These are phyloP conservation scores for Podila clonocystis DNA, from an alignment of 192 early-diverging fungal genomes.

Conservation along the genomic window DNA sequence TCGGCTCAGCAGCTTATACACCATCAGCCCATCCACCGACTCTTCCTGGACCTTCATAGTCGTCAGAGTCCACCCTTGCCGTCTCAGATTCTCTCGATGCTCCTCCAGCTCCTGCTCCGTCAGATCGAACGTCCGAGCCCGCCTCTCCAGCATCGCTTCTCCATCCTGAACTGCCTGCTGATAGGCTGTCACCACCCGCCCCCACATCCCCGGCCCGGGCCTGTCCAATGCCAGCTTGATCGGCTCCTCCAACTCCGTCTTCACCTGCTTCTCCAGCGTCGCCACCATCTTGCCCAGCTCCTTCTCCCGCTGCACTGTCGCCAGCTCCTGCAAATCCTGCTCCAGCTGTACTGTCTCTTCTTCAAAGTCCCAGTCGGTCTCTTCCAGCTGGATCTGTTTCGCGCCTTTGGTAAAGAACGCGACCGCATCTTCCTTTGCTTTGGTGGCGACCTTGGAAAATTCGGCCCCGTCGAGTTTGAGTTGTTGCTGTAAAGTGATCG, in stretches of 20 bases:
- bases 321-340: constrained; percentile 67
- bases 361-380: constrained; percentile 75
- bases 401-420: constrained; percentile 37
- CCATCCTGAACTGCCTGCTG: constrained; percentile 60
- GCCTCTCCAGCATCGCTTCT: constrained; percentile 51
- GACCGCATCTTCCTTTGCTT: constrained; percentile 23
- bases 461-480: constrained; percentile 55
- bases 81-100: constrained; percentile 57
- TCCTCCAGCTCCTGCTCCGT: constrained; percentile 12
- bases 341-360: constrained; percentile 65
- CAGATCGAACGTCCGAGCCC: constrained; percentile 49
- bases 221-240: constrained; percentile 74
- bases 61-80: constrained; percentile 78
- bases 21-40: constrained; percentile 80
- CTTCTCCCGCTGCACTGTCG: constrained; percentile 64
- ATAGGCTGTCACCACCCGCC: constrained; percentile 67
- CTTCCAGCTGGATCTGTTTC: constrained; percentile 62
- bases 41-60: constrained; percentile 81
- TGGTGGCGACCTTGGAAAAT: constrained; percentile 66
- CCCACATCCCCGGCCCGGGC: constrained; percentile 76
- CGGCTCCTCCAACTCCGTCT: constrained; percentile 72
- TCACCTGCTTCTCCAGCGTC: constrained; percentile 64
- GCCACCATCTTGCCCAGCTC: constrained; percentile 72
- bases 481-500: constrained; percentile 50
- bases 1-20: constrained; percentile 77